These are phyloP conservation scores for Dactylonectria macrodidyma DNA, from an alignment of 2,329 filamentous ascomycete species.

Conservation along the genomic window DNA sequence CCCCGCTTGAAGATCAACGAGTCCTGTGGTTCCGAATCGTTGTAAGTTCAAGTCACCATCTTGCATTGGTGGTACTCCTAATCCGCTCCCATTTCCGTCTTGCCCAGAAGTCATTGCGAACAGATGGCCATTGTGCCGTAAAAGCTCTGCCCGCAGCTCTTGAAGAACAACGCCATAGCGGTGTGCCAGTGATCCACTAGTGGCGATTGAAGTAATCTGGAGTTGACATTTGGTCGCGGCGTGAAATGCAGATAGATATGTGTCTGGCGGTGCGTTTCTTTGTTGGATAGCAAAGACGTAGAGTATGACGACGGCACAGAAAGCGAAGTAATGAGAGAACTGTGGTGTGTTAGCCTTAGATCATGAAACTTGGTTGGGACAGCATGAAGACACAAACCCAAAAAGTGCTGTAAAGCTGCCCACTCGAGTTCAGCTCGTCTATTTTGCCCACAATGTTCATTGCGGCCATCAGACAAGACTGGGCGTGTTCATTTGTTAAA, in stretches of 20 bases:
- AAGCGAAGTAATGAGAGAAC: conserved; percentile 58
- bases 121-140: conserved; percentile 43
- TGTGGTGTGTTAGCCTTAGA: conserved; percentile 28
- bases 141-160: conserved; percentile 49
- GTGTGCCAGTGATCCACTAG: conserved; percentile 56
- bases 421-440: conserved; percentile 41
- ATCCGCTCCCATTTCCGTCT: neutral
- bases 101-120: conserved; percentile 9
- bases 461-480: conserved; percentile 55
- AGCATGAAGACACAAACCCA: conserved; percentile 44
- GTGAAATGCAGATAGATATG: conserved; percentile 51
- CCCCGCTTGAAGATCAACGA: conserved; percentile 1
- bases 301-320: conserved; percentile 60
- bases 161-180: conserved; percentile 60
- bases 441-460: conserved; percentile 58
- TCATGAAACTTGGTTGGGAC: conserved; percentile 45
- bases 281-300: conserved; percentile 62
- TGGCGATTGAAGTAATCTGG: conserved; percentile 56
- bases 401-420: conserved; percentile 33
- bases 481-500: conserved; percentile 38
- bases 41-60: conserved; percentile 2
- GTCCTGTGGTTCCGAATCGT: neutral
- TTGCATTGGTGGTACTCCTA: neutral
- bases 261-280: conserved; percentile 44
- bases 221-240: conserved; percentile 58